Conservation (phyloP, 1,284 basidiomycete genomes). For the Austroboletus niveus region DNA sequence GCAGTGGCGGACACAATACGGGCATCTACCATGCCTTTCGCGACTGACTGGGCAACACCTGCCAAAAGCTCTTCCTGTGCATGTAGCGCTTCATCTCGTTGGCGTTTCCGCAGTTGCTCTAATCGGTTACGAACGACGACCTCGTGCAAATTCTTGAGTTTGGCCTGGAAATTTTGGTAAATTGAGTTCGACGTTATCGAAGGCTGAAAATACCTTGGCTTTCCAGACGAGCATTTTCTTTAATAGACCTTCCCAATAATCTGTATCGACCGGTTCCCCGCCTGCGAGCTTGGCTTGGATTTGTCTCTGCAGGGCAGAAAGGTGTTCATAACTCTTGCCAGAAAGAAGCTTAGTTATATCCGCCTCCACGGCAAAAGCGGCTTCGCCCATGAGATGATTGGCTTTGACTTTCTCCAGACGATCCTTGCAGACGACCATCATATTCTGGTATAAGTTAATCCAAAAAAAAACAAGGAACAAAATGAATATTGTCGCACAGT, state of each 20-base stretch:
- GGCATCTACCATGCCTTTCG: slow-evolving; percentile 39
- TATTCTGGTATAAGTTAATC: slow-evolving; percentile 56
- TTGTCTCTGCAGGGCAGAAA: slow-evolving; percentile 79
- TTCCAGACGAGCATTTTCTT: slow-evolving; percentile 97
- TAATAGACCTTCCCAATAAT: slow-evolving; percentile 95
- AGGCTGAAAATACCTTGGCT: slow-evolving; percentile 67
- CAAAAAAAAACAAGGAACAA: slow-evolving; percentile 1
- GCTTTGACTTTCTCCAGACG: slow-evolving; percentile 76
- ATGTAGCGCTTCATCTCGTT: slow-evolving; percentile 91
- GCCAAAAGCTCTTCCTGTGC: slow-evolving; percentile 91
- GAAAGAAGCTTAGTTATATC: slow-evolving; percentile 74
- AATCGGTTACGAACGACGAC: slow-evolving; percentile 94
- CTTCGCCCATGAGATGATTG: slow-evolving; percentile 57
- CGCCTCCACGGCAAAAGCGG: slow-evolving; percentile 75
- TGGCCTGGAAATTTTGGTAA: slow-evolving; percentile 57
- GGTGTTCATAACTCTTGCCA: slow-evolving; percentile 82
- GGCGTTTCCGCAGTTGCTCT: slow-evolving; percentile 92
- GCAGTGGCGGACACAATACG: slow-evolving; percentile 33
- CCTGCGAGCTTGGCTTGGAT: slow-evolving; percentile 87
- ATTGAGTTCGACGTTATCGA: background rate
- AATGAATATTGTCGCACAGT: slow-evolving; percentile 55
- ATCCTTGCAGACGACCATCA: slow-evolving; percentile 96
- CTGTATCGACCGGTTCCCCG: slow-evolving; percentile 93
- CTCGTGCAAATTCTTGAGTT: slow-evolving; percentile 90
- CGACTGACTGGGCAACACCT: slow-evolving; percentile 62